A percentile compares a stretch with the other conserved stretches of the same genome.
phyloP scores from a whole-genome alignment of 2,329 filamentous ascomycete genomes.

The Stachybotrys chlorohalonatus region DNA sequence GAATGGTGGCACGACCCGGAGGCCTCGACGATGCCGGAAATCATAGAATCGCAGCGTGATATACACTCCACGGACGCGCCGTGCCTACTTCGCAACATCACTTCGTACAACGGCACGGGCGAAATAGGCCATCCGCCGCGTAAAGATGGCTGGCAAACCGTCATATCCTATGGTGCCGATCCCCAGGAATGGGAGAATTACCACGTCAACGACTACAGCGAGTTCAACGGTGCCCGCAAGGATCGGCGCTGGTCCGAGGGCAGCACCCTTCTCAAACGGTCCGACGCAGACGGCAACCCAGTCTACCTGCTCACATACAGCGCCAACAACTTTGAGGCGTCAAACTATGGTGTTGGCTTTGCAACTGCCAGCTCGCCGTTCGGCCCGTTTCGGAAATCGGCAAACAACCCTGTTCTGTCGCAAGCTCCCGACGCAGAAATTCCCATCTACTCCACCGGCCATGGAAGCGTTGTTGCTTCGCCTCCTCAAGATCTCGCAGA shows the following conservation, averaged over 20 bases:
- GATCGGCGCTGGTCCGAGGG: slow-evolving; percentile 26
- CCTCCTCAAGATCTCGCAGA: slow-evolving; percentile 10
- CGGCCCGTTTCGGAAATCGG: slow-evolving; percentile 22
- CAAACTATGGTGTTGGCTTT: slow-evolving; percentile 26
- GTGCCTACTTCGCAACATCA: slow-evolving; percentile 17
- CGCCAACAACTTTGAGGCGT: slow-evolving; percentile 25
- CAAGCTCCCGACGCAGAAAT: slow-evolving; percentile 16
- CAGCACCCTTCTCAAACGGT: slow-evolving; percentile 18
- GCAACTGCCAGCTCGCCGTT: slow-evolving; percentile 20
- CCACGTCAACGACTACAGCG: slow-evolving; percentile 22
- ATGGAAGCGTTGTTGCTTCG: slow-evolving; percentile 24
- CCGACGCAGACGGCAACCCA: slow-evolving; percentile 11
- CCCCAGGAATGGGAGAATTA: slow-evolving; percentile 26
- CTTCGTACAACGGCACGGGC: slow-evolving; percentile 23
- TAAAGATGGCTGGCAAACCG: slow-evolving; percentile 26
- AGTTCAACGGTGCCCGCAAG: slow-evolving; percentile 23
- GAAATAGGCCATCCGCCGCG: slow-evolving; percentile 21
- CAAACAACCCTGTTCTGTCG: slow-evolving; percentile 19
- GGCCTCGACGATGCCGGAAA: slow-evolving; percentile 23
- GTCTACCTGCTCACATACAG: slow-evolving; percentile 22
- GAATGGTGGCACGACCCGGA: slow-evolving; percentile 24
- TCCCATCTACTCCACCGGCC: slow-evolving; percentile 23
- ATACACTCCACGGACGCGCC: slow-evolving; percentile 16
- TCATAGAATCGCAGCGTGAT: slow-evolving; percentile 17
- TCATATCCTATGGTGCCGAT: slow-evolving; percentile 24